phyloP scores from a whole-genome alignment of 2,329 filamentous ascomycete genomes.

The Penicillium brevicompactum region DNA sequence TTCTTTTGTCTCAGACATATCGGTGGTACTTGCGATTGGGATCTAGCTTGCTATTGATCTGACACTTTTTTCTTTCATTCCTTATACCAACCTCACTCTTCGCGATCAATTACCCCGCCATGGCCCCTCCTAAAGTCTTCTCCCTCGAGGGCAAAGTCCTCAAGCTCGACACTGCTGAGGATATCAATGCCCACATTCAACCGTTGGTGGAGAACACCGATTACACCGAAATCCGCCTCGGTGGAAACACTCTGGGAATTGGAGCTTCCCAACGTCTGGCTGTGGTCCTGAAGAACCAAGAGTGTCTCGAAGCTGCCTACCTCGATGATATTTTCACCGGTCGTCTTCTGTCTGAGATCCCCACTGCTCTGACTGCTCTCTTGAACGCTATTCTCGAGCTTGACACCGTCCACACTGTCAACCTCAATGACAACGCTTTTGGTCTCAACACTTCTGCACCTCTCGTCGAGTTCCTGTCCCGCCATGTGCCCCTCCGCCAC shows the following conservation, averaged over 20 bases:
- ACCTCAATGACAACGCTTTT: constrained; percentile 97
- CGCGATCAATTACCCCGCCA: constrained; percentile 44
- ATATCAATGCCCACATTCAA: constrained; percentile 82
- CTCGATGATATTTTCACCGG: constrained; percentile 97
- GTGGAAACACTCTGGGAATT: constrained; percentile 91
- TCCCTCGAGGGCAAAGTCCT: constrained; percentile 89
- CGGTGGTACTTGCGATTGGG: neutral
- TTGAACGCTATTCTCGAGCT: constrained; percentile 85
- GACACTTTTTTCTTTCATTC: neutral
- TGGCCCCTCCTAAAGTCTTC: constrained; percentile 65
- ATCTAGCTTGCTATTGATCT: constrained; percentile 2
- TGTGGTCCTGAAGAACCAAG: constrained; percentile 80
- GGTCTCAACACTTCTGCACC: constrained; percentile 93
- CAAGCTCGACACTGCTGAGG: constrained; percentile 85
- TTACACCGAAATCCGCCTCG: constrained; percentile 76
- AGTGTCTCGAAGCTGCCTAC: constrained; percentile 78
- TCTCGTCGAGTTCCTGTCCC: constrained; percentile 85
- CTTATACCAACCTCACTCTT: constrained; percentile 17
- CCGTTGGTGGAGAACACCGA: constrained; percentile 70
- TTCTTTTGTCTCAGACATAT: constrained; percentile 5
- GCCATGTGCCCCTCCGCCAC: constrained; percentile 87
- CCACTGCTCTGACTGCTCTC: constrained; percentile 80
- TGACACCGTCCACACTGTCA: constrained; percentile 83
- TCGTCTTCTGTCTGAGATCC: constrained; percentile 89
- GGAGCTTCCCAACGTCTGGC: constrained; percentile 84